Base-by-base conservation (phyloP, 352 stramenopile genomes). In the Pythium plurisporium region DNA sequence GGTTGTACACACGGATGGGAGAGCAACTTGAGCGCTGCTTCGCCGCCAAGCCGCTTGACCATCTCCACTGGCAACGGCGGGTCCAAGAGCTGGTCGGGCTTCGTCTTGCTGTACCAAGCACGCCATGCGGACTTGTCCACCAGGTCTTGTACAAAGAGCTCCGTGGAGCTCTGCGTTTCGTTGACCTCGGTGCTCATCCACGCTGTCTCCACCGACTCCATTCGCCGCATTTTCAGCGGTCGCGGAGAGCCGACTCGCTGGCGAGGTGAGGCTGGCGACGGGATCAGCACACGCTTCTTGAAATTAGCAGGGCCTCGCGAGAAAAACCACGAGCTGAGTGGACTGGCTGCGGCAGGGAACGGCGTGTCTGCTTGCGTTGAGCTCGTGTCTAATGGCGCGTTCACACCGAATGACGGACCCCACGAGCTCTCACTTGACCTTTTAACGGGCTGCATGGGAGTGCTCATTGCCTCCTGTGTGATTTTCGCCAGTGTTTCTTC, bases 241-340 rank as follows among this genome's bases (percentile, higher is more conserved):
- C 49, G 50, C 20, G 58, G 57, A 27, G 59, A 65, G 20, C 42
- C 47, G 2, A 65, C 4, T n/a, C 59, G 49, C 11, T 55, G 49
- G 3, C 59, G 49, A 45, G 59, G 59, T 7, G 59, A 65, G 12
- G 27, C 36, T 6, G 57, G 57, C 30, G 42, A 20, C 47, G 72
- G 49, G 71, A 83, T 64, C 59, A 60, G 43, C 12, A 87, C 70
- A 45, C 69, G 60, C 54, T 84, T 79, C 27, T 82, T 66, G 38
- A 87, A 87, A 51, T 87, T 84, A 12, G 76, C 76, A 20, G 72
- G 72, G 4, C 76, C 76, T 20, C 81, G 81, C 1, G 76, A 82
- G 12, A 87, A 64, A 45, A 87, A 87, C 76, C 76, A 87, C 1
- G 76, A 84, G 34, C 73, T 87, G n/a, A 87, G 51, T 5, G 76